Percentiles rank a stretch among this genome's conserved stretches.
Evolutionary conservation across 1,139 yeast species (phyloP).

Genomic region (Yamadazyma pseudoaaseri): DNA sequence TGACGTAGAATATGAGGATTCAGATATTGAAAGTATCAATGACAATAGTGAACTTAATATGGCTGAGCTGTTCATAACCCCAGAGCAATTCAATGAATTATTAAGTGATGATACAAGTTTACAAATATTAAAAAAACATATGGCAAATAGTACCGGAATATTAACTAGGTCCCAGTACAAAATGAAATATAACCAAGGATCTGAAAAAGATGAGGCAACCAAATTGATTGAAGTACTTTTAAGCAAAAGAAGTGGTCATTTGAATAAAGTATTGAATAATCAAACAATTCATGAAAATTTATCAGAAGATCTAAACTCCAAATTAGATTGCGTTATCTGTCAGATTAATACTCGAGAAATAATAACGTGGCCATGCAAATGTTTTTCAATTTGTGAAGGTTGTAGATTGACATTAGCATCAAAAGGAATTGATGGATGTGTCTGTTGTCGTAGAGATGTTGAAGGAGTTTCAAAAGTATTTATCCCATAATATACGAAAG

Average conservation of each 20-base stretch:
- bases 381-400: conserved; percentile 83
- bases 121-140: conserved; percentile 36
- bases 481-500: conserved; percentile 44
- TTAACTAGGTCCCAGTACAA: conserved; percentile 46
- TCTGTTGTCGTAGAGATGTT: conserved; percentile 78
- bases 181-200: conserved; percentile 10
- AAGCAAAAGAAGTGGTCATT: conserved; percentile 15
- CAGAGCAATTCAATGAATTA: conserved; percentile 29
- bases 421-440: conserved; percentile 76
- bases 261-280: conserved; percentile 7
- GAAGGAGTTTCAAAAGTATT: conserved; percentile 53
- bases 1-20: conserved; percentile 9
- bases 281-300: conserved; percentile 2
- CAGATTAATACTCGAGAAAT: conserved; percentile 72
- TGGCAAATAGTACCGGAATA: conserved; percentile 22
- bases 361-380: conserved; percentile 90
- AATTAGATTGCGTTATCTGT: conserved; percentile 73
- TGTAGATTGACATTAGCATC: conserved; percentile 77
- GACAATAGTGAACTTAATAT: conserved; percentile 21
- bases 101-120: conserved; percentile 20
- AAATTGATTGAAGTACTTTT: conserved; percentile 24
- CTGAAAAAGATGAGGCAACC: conserved; percentile 21
- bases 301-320: conserved; percentile 7
- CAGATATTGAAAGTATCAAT: conserved; percentile 16
- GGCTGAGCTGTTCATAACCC: conserved; percentile 31